phyloP scores from a whole-genome alignment of 805 yeast species.

The Millerago galiae region DNA sequence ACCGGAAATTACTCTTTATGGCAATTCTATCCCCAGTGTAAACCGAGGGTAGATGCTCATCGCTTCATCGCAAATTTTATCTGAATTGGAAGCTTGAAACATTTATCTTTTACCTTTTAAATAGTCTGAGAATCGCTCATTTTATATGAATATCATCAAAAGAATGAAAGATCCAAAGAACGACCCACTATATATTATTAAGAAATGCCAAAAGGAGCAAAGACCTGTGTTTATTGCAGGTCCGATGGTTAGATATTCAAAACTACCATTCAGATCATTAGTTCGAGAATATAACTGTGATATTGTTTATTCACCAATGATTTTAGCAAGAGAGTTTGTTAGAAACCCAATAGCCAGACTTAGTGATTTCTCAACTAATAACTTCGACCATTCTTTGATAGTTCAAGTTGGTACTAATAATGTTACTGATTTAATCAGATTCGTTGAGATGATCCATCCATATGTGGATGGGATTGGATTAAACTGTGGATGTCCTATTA shows the following conservation, averaged over 20 bases:
- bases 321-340: conserved; percentile 90
- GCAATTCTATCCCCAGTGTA: background rate
- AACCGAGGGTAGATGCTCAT: background rate
- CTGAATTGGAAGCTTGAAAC: background rate
- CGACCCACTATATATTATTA: conserved; percentile 48
- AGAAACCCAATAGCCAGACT: conserved; percentile 73
- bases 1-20: background rate
- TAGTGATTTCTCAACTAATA: conserved; percentile 81
- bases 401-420: conserved; percentile 91
- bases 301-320: conserved; percentile 94
- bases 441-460: conserved; percentile 85
- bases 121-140: too few relatives aligned
- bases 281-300: conserved; percentile 70
- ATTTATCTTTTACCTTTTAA: background rate
- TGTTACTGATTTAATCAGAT: conserved; percentile 70
- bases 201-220: conserved; percentile 37
- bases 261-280: conserved; percentile 82
- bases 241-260: conserved; percentile 96
- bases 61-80: background rate
- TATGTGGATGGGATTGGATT: conserved; percentile 90
- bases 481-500: conserved; percentile 97
- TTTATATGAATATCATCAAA: background rate
- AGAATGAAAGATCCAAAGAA: conserved; percentile 29
- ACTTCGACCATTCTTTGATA: conserved; percentile 60
- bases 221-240: conserved; percentile 70